Conservation (phyloP, 805 yeast species). For the Wickerhamomyces chambardii region DNA sequence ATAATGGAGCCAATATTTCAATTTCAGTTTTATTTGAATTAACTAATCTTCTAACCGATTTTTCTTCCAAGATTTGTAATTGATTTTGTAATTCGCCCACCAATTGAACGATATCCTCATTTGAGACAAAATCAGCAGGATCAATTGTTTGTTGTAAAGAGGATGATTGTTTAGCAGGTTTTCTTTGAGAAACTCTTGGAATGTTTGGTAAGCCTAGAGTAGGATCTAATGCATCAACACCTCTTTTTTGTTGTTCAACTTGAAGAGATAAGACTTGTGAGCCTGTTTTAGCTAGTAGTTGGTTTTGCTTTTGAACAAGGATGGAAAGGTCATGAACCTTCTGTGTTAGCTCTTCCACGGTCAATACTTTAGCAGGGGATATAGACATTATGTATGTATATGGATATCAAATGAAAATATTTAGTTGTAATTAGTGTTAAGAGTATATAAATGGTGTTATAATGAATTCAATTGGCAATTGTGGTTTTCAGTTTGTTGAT, state of each 20-base stretch:
- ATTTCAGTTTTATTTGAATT: slow-evolving; percentile 42
- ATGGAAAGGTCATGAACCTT: slow-evolving; percentile 43
- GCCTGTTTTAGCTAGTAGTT: slow-evolving; percentile 68
- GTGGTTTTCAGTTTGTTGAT: no score
- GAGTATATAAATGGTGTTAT: no score
- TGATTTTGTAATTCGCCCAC: slow-evolving; percentile 90
- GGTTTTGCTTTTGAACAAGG: slow-evolving; percentile 55
- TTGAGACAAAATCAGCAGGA: slow-evolving; percentile 56
- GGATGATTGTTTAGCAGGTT: not conserved
- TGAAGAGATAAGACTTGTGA: slow-evolving; percentile 68
- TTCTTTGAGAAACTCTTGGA: slow-evolving; percentile 3
- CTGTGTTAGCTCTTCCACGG: slow-evolving; percentile 19
- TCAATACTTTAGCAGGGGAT: not conserved
- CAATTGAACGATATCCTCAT: slow-evolving; percentile 78
- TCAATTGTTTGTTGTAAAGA: slow-evolving; percentile 20
- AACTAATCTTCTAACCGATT: slow-evolving; percentile 61
- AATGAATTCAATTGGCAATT: no score
- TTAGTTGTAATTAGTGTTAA: no score
- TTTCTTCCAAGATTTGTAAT: slow-evolving; percentile 68
- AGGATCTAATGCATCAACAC: slow-evolving; percentile 21
- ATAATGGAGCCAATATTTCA: slow-evolving; percentile 53
- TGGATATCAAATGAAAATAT: no score
- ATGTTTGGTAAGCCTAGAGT: slow-evolving; percentile 4
- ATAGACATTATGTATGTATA: not conserved
- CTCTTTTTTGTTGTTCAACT: slow-evolving; percentile 39